Conservation (phyloP, 306 rosid species). For the Lathyrus aphaca region DNA sequence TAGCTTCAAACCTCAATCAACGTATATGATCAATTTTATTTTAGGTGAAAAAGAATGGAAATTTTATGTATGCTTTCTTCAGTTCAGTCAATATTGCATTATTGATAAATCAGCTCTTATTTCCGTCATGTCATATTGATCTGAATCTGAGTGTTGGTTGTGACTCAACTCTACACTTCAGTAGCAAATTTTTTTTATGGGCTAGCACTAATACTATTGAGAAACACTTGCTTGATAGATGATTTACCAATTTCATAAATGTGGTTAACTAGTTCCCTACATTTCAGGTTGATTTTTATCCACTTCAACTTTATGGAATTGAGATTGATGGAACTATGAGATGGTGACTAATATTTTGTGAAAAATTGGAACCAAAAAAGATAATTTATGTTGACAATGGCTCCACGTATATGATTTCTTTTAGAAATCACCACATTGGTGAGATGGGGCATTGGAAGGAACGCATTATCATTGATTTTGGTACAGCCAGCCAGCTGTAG, state of each 20-base stretch:
- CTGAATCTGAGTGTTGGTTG: constrained; percentile 5
- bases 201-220: background rate
- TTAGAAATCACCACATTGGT: constrained; percentile 37
- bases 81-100: constrained; percentile 22
- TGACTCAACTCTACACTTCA: background rate
- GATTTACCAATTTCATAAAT: background rate
- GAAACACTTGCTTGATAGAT: background rate
- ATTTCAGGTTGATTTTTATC: background rate
- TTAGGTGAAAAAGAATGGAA: too few species aligned
- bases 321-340: constrained; percentile 34
- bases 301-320: background rate
- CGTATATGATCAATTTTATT: too few species aligned
- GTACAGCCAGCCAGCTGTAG: constrained; percentile 46
- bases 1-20: too few species aligned
- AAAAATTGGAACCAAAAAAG: constrained; percentile 33
- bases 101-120: background rate
- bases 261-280: constrained; percentile 1
- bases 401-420: constrained; percentile 23
- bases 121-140: background rate
- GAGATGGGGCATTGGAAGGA: constrained; percentile 36
- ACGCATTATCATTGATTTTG: constrained; percentile 38
- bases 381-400: constrained; percentile 41
- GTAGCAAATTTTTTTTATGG: background rate
- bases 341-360: constrained; percentile 39
- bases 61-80: too few species aligned